Base-by-base conservation (phyloP, 2,329 filamentous ascomycete genomes). In the Aspergillus fructus region DNA sequence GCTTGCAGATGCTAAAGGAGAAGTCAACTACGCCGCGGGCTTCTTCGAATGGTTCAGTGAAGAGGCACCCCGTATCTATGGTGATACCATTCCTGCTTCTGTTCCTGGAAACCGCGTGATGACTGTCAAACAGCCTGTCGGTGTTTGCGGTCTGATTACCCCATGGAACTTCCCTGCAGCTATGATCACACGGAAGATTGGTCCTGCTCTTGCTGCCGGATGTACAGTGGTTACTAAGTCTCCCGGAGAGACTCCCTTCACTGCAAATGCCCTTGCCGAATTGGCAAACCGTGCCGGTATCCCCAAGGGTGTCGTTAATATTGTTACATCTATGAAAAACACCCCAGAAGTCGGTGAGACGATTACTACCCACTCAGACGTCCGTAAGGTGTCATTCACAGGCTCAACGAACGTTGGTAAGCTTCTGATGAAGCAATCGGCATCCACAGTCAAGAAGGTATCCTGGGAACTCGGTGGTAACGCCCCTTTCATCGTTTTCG, bases 401-500 rank as follows among this genome's bases (percentile, higher is more conserved):
- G 94, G 94, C 49, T 85, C 81, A 34, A 88, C 85, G 1, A 79
- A 80, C 45, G 85, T 88, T 4, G 85, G 85, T 23, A 86, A 83
- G 64, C 76, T 97, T 77, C 85, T 99, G 54, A 96, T 97, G 92
- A 89, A 90, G 79, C 93, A 97, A 76, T 88, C 89, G 11, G 85
- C 92, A 0, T 83, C 85, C 41, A 96, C 92, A 0, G 78, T 91
- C 27, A 97, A 97, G 83, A 90, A 90, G 71, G 80, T 90, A 1
- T 94, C 90, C 0, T 89, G 96, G 73, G 93, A 97, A 73, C 88
- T 97, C 1, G 93, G 93, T 54, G 94, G 93, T 48, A 97, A 97
- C 73, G 90, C 93, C 0, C 93, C 93, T 1, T 96, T 97, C 72
- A 97, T 97, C 64, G 91, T 97, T 34, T 97, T 97, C 70, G 92